Percentiles rank a stretch among this genome's conserved stretches.
These are phyloP conservation scores for Colletotrichum sp. DNA, from an alignment of 2,329 filamentous ascomycete genomes.

Conservation along the genomic window DNA sequence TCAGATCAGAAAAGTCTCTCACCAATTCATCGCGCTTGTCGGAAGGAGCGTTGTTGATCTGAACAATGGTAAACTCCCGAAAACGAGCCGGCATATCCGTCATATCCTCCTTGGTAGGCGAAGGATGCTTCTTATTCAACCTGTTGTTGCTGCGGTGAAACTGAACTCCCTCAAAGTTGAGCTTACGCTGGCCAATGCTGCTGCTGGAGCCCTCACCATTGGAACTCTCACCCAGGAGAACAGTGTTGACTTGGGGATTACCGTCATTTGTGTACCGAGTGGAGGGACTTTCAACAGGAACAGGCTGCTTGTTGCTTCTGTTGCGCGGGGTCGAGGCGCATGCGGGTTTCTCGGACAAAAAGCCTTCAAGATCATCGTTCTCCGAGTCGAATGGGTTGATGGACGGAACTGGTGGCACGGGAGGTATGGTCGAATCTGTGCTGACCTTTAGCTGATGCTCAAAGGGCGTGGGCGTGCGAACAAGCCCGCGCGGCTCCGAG, in stretches of 20 bases:
- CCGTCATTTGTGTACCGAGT: background rate
- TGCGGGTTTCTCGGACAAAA: slow-evolving; percentile 38
- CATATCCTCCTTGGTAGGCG: slow-evolving; percentile 46
- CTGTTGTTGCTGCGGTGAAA: background rate
- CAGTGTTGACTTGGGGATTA: background rate
- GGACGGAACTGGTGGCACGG: background rate
- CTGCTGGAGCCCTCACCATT: background rate
- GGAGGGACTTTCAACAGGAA: background rate
- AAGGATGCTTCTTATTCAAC: slow-evolving; percentile 47
- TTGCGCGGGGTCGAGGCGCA: slow-evolving; percentile 43
- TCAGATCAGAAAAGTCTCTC: background rate
- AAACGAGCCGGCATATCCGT: slow-evolving; percentile 42
- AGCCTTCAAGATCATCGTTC: slow-evolving; percentile 40
- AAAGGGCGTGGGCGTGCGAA: slow-evolving; percentile 28
- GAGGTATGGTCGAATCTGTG: slow-evolving; percentile 1
- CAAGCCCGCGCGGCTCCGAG: slow-evolving; percentile 22
- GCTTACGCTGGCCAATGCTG: background rate
- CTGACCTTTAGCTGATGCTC: slow-evolving; percentile 20
- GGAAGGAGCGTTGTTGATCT: slow-evolving; percentile 5
- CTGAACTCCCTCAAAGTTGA: background rate
- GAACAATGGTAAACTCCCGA: slow-evolving; percentile 16
- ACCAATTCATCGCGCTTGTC: slow-evolving; percentile 1
- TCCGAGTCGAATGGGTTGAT: slow-evolving; percentile 39
- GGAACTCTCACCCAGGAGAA: background rate
- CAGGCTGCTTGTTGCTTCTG: background rate